Evolutionary conservation across 306 rosid genomes (phyloP).

Genomic region (Corylus americana): DNA sequence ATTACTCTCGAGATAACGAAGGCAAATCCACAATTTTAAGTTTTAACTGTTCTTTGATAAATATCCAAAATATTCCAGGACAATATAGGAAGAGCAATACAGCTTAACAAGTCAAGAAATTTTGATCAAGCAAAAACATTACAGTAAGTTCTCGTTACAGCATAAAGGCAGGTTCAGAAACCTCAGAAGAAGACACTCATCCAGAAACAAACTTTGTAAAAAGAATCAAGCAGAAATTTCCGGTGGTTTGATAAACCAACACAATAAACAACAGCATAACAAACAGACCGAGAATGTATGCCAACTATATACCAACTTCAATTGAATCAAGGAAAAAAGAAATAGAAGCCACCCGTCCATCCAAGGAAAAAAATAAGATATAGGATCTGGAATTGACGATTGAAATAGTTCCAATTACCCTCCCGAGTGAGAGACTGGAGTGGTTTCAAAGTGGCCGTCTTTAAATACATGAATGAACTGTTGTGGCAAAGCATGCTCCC

Average conservation of each 20-base stretch:
- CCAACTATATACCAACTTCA: conserved; percentile 37
- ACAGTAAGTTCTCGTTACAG: conserved; percentile 21
- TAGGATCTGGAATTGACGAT: conserved; percentile 28
- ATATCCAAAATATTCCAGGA: neutral
- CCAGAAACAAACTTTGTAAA: conserved; percentile 33
- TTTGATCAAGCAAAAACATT: conserved; percentile 3
- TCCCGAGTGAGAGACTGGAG: conserved; percentile 92
- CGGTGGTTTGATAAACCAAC: conserved; percentile 31
- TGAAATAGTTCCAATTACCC: conserved; percentile 52
- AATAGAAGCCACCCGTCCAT: conserved; percentile 39
- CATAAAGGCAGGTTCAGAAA: conserved; percentile 23
- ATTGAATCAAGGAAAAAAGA: conserved; percentile 44
- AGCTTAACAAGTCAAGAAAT: neutral
- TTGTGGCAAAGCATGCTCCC: conserved; percentile 92
- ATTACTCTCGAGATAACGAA: too few relatives aligned
- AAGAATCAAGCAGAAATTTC: conserved; percentile 26
- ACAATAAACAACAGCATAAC: conserved; percentile 31
- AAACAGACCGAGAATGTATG: conserved; percentile 22
- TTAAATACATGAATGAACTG: conserved; percentile 70
- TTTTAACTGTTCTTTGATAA: neutral
- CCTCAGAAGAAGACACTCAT: conserved; percentile 30
- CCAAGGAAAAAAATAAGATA: conserved; percentile 34
- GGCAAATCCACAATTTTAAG: neutral
- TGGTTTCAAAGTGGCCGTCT: conserved; percentile 85
- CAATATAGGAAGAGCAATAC: neutral